These are phyloP conservation scores for Acrodontium crateriforme DNA, from an alignment of 2,329 filamentous ascomycete genomes.

Conservation along the genomic window DNA sequence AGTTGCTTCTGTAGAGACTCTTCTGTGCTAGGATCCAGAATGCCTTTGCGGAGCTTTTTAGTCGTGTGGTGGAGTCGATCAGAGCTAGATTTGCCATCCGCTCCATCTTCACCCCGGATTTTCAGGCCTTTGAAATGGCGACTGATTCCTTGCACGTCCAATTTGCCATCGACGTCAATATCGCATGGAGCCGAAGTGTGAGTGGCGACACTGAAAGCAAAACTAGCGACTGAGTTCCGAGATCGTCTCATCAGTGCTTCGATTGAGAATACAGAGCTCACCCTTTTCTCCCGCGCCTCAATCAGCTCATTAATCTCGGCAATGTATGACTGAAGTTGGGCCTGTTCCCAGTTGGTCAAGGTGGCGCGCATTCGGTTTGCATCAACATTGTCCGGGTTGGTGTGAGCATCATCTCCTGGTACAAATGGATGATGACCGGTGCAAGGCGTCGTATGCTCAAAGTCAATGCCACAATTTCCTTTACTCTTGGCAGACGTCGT, in stretches of 20 bases:
- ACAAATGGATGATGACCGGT: slow-evolving; percentile 17
- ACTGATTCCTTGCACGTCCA: slow-evolving; percentile 6
- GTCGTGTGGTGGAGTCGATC: no score
- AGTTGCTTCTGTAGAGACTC: no score
- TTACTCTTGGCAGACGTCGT: slow-evolving; percentile 6
- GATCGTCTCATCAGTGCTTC: slow-evolving; percentile 8
- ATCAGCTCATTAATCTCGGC: slow-evolving; percentile 12
- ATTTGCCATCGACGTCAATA: slow-evolving; percentile 7
- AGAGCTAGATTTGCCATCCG: no score
- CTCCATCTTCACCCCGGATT: no score
- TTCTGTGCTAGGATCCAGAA: no score
- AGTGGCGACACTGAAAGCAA: slow-evolving; percentile 13
- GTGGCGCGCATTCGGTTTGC: slow-evolving; percentile 11
- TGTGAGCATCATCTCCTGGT: slow-evolving; percentile 2
- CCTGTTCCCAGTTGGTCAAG: slow-evolving; percentile 16
- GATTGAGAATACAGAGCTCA: slow-evolving; percentile 13
- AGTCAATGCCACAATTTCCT: slow-evolving; percentile 16
- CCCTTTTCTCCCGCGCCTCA: slow-evolving; percentile 5
- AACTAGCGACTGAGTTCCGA: slow-evolving; percentile 10
- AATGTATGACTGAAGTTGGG: slow-evolving; percentile 15
- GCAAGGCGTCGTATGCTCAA: slow-evolving; percentile 10
- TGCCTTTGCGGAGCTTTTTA: no score
- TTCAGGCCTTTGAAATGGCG: no score
- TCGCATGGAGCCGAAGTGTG: slow-evolving; percentile 16
- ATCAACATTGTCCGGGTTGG: slow-evolving; percentile 9